Evolutionary conservation across 768 basidiomycete species (phyloP).

Genomic region (Lactifluus hygrophoroides): DNA sequence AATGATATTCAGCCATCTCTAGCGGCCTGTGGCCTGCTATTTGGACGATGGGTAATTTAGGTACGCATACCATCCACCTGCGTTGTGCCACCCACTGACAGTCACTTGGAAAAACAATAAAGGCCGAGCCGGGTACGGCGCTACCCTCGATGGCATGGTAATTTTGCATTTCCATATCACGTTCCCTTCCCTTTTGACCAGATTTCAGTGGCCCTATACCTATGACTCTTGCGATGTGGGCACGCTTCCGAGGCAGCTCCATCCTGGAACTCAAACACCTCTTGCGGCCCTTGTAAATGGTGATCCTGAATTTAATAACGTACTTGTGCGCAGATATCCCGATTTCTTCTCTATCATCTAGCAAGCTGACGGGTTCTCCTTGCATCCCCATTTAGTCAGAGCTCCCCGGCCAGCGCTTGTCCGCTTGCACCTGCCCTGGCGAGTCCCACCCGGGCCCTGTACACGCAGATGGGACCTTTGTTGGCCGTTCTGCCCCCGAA

Average conservation of each 20-base stretch:
- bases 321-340: constrained; percentile 45
- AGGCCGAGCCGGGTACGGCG: constrained; percentile 85
- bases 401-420: constrained; percentile 77
- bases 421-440: constrained; percentile 79
- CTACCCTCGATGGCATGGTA: constrained; percentile 75
- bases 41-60: constrained; percentile 65
- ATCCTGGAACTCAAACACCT: constrained; percentile 62
- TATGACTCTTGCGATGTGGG: constrained; percentile 75
- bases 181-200: constrained; percentile 2
- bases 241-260: constrained; percentile 54
- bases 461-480: constrained; percentile 61
- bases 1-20: constrained; percentile 21
- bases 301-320: constrained; percentile 35
- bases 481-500: constrained; percentile 80
- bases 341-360: constrained; percentile 41
- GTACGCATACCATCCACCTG: constrained; percentile 25
- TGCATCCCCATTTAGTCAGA: constrained; percentile 34
- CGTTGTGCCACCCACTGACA: not conserved
- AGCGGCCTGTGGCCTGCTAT: constrained; percentile 45
- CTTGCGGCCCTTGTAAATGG: constrained; percentile 53
- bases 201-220: constrained; percentile 65
- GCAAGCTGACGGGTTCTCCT: not conserved
- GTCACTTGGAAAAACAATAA: not conserved
- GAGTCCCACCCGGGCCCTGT: constrained; percentile 86
- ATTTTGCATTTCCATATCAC: constrained; percentile 20